phyloP scores from a whole-genome alignment of 2,329 filamentous ascomycete genomes.

The Botrytis aclada region DNA sequence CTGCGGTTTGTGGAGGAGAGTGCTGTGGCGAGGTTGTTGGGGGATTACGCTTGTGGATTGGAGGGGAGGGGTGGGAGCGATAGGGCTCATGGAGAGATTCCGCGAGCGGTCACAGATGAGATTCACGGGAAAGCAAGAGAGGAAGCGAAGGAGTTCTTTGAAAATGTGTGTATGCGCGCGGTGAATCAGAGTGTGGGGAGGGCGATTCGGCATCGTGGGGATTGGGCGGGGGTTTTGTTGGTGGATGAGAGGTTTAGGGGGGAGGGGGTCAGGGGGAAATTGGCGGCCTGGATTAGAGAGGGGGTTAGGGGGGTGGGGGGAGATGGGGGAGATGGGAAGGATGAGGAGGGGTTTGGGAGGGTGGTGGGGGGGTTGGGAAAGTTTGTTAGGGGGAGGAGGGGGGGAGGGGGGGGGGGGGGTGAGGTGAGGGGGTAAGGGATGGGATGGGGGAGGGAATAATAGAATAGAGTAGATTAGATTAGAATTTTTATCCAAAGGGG shows the following conservation, averaged over 20 bases:
- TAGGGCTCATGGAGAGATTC: background rate
- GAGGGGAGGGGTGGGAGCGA: background rate
- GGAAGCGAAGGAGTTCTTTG: slow-evolving; percentile 75
- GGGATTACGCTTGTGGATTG: too few species aligned
- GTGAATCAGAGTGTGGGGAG: slow-evolving; percentile 96
- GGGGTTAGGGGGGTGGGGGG: slow-evolving; percentile 55
- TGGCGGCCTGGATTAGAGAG: slow-evolving; percentile 84
- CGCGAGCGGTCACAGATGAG: slow-evolving; percentile 34
- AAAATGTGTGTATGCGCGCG: slow-evolving; percentile 93
- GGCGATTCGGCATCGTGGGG: slow-evolving; percentile 80
- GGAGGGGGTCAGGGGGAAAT: slow-evolving; percentile 68
- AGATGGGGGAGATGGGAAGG: slow-evolving; percentile 51
- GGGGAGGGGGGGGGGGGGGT: background rate
- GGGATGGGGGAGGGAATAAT: too few species aligned
- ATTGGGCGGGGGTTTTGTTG: slow-evolving; percentile 89
- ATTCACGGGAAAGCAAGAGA: slow-evolving; percentile 46
- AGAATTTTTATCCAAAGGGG: too few species aligned
- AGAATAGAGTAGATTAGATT: too few species aligned
- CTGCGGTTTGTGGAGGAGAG: slow-evolving; percentile 78
- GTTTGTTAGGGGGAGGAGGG: slow-evolving; percentile 51
- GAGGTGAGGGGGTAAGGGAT: too few species aligned
- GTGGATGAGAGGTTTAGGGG: slow-evolving; percentile 77
- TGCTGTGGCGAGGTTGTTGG: slow-evolving; percentile 41
- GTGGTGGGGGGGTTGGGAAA: slow-evolving; percentile 54
- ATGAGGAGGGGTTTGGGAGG: slow-evolving; percentile 51